phyloP scores from a whole-genome alignment of 331 rosid species.

The Malus hybrid region DNA sequence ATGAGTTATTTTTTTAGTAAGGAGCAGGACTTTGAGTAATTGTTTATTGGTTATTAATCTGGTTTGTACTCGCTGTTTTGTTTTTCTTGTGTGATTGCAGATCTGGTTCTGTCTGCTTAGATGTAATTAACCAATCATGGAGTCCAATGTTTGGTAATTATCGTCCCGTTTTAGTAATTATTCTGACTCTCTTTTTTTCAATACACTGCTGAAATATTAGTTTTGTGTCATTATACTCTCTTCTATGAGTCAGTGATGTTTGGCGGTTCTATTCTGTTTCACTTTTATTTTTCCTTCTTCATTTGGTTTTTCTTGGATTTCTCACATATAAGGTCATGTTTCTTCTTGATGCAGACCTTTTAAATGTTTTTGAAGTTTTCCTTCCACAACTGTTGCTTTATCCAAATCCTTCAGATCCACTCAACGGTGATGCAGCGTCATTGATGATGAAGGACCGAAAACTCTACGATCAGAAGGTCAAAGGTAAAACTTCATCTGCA shows the following conservation, averaged over 20 bases:
- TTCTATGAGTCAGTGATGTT: not conserved
- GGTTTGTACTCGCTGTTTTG: constrained; percentile 15
- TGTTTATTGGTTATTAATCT: not conserved
- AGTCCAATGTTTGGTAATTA: constrained; percentile 87
- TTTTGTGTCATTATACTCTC: not conserved
- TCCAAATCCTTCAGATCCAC: constrained; percentile 84
- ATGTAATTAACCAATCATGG: constrained; percentile 94
- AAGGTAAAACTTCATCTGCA: constrained; percentile 39
- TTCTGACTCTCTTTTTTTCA: constrained; percentile 6
- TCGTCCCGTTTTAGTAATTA: constrained; percentile 1
- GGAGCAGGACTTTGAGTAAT: not conserved
- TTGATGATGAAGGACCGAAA: constrained; percentile 79
- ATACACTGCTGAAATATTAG: not conserved
- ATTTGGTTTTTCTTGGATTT: constrained; percentile 4
- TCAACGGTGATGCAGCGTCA: constrained; percentile 73
- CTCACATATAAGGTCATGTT: not conserved
- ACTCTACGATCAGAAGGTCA: constrained; percentile 80
- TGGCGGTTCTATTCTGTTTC: not conserved
- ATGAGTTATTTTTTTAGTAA: not conserved
- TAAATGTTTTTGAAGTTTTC: constrained; percentile 81
- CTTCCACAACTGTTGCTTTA: constrained; percentile 92
- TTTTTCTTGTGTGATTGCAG: constrained; percentile 42
- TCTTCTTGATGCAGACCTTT: constrained; percentile 48
- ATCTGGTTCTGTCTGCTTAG: constrained; percentile 88
- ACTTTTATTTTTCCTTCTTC: not conserved